Evolutionary conservation across 495 filamentous ascomycete genomes (phyloP).

Genomic region (Penicillium bovifimosum): DNA sequence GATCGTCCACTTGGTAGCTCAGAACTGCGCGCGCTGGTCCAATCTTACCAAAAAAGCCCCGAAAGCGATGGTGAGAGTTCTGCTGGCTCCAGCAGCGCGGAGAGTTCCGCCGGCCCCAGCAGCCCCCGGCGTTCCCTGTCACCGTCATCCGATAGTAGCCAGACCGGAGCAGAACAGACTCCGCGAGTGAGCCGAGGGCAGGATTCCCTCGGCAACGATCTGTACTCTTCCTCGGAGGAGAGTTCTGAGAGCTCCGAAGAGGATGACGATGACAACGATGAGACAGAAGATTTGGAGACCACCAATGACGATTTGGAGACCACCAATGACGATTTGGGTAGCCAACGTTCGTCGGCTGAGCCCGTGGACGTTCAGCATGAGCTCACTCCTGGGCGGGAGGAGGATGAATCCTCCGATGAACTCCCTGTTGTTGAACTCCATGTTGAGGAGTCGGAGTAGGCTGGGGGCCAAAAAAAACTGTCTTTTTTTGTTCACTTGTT

Average conservation of each 20-base stretch:
- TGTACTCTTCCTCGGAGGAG: constrained; percentile 7
- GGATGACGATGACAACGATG: constrained; percentile 14
- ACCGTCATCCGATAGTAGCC: constrained; percentile 74
- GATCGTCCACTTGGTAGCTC: constrained; percentile 68
- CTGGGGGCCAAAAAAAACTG: too few species aligned
- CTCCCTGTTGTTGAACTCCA: constrained; percentile 45
- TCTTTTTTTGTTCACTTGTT: too few species aligned
- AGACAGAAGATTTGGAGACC: constrained; percentile 28
- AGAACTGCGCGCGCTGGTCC: constrained; percentile 63
- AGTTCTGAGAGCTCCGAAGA: constrained; percentile 1
- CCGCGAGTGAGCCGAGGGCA: constrained; percentile 53
- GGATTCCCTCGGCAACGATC: constrained; percentile 27
- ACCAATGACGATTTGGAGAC: constrained; percentile 31
- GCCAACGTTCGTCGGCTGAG: constrained; percentile 32
- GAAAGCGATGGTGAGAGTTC: constrained; percentile 38
- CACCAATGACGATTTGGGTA: constrained; percentile 25
- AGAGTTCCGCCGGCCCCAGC: constrained; percentile 32
- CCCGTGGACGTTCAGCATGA: constrained; percentile 24
- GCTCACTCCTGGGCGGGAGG: constrained; percentile 2
- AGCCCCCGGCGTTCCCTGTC: constrained; percentile 42
- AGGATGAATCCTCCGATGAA: constrained; percentile 38
- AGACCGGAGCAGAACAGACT: constrained; percentile 67
- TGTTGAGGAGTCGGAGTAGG: too few species aligned
- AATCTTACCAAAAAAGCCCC: constrained; percentile 38
- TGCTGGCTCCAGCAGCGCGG: constrained; percentile 30